Evolutionary conservation across 176 grass and related monocot genomes (phyloP).

Genomic region (Hyparrhenia diplandra): DNA sequence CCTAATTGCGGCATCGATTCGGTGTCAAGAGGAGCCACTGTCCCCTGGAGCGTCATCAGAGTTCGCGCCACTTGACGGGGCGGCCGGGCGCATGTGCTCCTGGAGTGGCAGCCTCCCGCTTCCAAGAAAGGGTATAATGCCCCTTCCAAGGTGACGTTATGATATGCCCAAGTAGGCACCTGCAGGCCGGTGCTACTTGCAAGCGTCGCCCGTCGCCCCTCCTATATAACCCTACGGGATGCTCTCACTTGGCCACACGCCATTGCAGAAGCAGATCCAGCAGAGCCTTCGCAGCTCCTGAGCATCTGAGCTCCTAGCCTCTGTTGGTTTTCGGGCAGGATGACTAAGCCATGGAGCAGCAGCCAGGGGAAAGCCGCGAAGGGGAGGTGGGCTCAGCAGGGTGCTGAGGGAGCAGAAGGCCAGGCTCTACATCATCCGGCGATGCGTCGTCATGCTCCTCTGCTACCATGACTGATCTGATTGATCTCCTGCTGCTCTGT

Average conservation of each 20-base stretch:
- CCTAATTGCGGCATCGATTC: slow-evolving; percentile 12
- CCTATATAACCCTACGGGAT: slow-evolving; percentile 34
- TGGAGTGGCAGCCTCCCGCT: slow-evolving; percentile 14
- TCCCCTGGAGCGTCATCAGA: slow-evolving; percentile 31
- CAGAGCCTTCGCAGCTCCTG: not conserved
- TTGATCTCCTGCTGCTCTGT: not conserved
- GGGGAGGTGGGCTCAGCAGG: slow-evolving; percentile 37
- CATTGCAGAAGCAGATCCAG: slow-evolving; percentile 23
- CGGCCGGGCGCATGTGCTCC: slow-evolving; percentile 6
- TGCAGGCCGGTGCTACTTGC: not conserved
- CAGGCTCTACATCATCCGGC: slow-evolving; percentile 50
- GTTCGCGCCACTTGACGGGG: slow-evolving; percentile 15
- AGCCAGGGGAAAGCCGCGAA: slow-evolving; percentile 24
- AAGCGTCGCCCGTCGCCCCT: not conserved
- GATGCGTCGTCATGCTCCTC: slow-evolving; percentile 64
- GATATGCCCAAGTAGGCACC: slow-evolving; percentile 20
- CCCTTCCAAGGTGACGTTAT: slow-evolving; percentile 16
- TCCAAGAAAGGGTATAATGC: slow-evolving; percentile 29
- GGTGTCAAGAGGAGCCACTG: slow-evolving; percentile 36
- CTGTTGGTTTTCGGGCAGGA: not conserved
- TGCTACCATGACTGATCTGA: slow-evolving; percentile 50
- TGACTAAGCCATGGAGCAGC: slow-evolving; percentile 32
- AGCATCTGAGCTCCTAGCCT: not conserved
- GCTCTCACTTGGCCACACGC: slow-evolving; percentile 19
- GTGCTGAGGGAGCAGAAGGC: slow-evolving; percentile 60